Evolutionary conservation across 495 filamentous ascomycete species (phyloP).

Genomic region (Parachaetomium inaequale): DNA sequence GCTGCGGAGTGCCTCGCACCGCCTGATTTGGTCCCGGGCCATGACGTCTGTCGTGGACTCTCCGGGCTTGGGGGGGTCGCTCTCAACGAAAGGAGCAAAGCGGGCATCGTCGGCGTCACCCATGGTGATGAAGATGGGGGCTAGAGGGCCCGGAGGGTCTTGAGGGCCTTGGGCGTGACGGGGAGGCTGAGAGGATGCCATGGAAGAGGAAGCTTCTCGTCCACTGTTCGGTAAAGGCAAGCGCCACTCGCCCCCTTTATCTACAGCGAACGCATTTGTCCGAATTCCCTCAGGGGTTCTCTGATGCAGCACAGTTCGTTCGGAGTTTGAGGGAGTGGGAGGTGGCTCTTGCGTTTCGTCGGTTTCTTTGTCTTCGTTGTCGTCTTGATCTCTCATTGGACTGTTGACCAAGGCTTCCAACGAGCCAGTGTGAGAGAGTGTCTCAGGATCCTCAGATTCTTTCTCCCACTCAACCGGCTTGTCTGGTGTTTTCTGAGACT

Average conservation of each 20-base stretch:
- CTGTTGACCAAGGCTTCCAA: background rate
- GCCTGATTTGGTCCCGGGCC: slow-evolving; percentile 3
- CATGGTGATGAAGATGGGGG: background rate
- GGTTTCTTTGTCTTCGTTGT: background rate
- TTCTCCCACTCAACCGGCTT: background rate
- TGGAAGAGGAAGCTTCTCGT: no score
- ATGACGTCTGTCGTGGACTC: background rate
- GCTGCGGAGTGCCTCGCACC: background rate
- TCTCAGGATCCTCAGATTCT: background rate
- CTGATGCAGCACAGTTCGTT: no score
- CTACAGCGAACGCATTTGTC: background rate
- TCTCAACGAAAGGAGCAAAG: background rate
- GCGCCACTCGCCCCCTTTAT: background rate
- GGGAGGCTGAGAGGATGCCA: no score
- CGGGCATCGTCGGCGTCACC: background rate
- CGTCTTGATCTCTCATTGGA: background rate
- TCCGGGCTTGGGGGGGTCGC: background rate
- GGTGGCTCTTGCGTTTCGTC: background rate
- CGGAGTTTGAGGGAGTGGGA: background rate
- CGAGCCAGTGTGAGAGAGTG: background rate
- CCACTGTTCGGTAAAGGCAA: no score
- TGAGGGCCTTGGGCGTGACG: no score
- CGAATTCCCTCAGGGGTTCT: background rate
- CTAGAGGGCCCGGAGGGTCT: background rate
- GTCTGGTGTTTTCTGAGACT: background rate